Evolutionary conservation across 2,329 filamentous ascomycete genomes (phyloP), one percentile per base, ranked within the genome.

Genomic region (Tolypocladium endophyticum): DNA sequence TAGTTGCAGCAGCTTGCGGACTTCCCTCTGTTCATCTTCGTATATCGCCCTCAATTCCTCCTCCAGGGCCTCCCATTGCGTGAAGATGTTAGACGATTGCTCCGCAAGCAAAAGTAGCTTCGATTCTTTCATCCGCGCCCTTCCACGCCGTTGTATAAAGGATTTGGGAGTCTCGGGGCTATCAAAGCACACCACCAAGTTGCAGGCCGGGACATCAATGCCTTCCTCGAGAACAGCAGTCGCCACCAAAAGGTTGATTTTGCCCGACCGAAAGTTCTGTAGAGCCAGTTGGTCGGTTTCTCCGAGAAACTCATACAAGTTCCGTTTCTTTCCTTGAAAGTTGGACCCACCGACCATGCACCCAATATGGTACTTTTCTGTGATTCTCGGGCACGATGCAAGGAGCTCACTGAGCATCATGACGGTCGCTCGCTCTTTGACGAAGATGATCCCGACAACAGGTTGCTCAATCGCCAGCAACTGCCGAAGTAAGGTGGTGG

Each of bases 31-130:
- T 7, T 91, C 84, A 53, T 89, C 81, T 62, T 86, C 80, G 66
- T 90, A 95, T 0, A 81, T 79, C 55, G 73, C 69, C 65, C 86
- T 88, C 87, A 96, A 92, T n/a, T 84, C 76, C 3, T 78, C 70
- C 68, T 97, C 93, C 20, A 94, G 76, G 0, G 70, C 67, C 33
- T 83, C 75, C 88, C 90, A 96, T 33, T 81, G 77, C 3, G 70
- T 62, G 2, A 71, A 62, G 11, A 67, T 63, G 3, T 65, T 60
- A 1, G 63, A 65, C 0, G 68, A 68, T 5, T 64, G 61, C 9
- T 75, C 72, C 3, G 76, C 62, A 28, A 85, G 69, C 6, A 85
- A 65, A 16, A 81, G 67, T n/a, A 85, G 74, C 55, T 70, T 74
- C 0, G 83, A 85, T 8, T 76, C 69, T 25, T 70, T 72, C 76